Evolutionary conservation across 2,329 filamentous ascomycete species (phyloP), one percentile per base, ranked within the genome.

Genomic region (Cercospora janseana): DNA sequence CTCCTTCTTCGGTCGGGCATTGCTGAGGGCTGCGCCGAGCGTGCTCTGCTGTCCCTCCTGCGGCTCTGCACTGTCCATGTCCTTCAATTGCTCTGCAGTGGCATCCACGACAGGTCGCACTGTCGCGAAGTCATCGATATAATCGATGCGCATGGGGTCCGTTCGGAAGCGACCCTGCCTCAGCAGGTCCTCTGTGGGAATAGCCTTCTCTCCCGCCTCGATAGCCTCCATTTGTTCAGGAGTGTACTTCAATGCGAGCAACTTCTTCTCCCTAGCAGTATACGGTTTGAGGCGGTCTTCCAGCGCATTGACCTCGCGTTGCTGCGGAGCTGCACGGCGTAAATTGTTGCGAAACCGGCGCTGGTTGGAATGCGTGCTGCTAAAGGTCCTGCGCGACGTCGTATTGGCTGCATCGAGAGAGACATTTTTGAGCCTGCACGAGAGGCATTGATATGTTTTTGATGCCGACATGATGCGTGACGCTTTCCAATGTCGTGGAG

Each of bases 41-140:
- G 38, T 43, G 20, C 41, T 32, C 34, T 46, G 46, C 43, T 54
- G 13, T 21, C 40, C 54, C 64, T 70, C 13, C 65, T 63, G 42
- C 75, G 74, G 60, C 86, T 76, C 10, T n/a, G 37, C 29, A n/a
- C 72, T 69, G 55, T 84, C 79, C 65, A 88, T 82, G 56, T 81
- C 78, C 49, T 79, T 70, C 4, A 49, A 27, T 13, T 44, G 37
- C 3, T 13, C 21, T 6, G 45, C 23, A 3, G 40, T 34, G 66
- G 85, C 80, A 73, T 97, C 92, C 54, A 93, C 79, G 42, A 88
- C 77, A 46, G 89, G 88, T 64, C 88, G 81, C 56, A 92, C 79
- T 50, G 79, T 79, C 52, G 86, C 81, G 64, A 95, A 86, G 69
- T 95, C 88, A 67, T 96, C 90, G 48, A 92, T 72, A 69, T 95